Evolutionary conservation across 257 asterid species (phyloP).

Genomic region (Solanum pimpinellifolium): DNA sequence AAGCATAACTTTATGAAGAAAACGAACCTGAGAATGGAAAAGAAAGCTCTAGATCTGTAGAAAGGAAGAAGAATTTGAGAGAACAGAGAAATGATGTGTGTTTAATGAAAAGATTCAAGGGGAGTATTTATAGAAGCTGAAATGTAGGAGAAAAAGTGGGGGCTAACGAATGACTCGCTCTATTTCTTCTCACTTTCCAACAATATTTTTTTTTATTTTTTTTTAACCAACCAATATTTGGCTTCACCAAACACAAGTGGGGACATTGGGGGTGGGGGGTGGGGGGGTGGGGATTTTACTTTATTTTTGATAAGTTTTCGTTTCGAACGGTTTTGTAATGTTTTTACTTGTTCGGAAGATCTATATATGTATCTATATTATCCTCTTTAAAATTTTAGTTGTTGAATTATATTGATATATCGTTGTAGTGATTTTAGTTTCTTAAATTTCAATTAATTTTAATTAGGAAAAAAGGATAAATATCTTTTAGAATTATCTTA

Average conservation of each 20-base stretch:
- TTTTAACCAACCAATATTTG: not conserved
- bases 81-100: not conserved
- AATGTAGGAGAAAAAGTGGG: not conserved
- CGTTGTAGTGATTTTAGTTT: fast-evolving
- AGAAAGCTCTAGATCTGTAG: not conserved
- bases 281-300: not conserved
- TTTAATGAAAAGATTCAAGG: not conserved
- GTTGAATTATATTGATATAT: too few relatives aligned
- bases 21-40: not conserved
- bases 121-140: not conserved
- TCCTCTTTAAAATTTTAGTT: too few relatives aligned
- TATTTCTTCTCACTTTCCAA: not conserved
- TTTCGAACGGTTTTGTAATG: not conserved
- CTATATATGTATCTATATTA: too few relatives aligned
- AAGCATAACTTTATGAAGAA: not conserved
- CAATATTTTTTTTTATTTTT: not conserved
- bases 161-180: not conserved
- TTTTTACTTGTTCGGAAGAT: too few relatives aligned
- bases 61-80: not conserved
- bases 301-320: not conserved
- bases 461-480: too few relatives aligned
- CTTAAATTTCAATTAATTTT: too few relatives aligned
- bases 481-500: too few relatives aligned
- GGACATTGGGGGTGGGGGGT: not conserved
- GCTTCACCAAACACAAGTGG: not conserved